Evolutionary conservation across 2,329 filamentous ascomycete genomes (phyloP).

Genomic region (Colletotrichum sidae): DNA sequence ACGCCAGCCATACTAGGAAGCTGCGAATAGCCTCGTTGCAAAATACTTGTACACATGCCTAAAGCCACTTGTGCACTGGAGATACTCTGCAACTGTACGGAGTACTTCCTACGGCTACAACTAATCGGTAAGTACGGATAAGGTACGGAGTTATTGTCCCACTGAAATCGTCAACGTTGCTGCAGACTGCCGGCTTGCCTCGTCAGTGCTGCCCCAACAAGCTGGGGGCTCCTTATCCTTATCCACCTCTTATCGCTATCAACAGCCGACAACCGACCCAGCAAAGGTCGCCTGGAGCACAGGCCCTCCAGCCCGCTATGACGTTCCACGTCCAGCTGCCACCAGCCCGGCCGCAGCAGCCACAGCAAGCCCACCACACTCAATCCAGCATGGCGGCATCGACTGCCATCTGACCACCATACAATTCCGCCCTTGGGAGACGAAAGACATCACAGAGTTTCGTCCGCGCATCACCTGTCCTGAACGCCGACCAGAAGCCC

Average conservation of each 20-base stretch:
- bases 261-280: background rate
- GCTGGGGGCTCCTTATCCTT: slow-evolving; percentile 13
- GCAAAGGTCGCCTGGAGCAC: background rate
- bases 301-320: slow-evolving; percentile 31
- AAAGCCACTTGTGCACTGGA: too few species aligned
- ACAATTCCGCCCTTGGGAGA: slow-evolving; percentile 30
- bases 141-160: too few species aligned
- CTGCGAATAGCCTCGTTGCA: too few species aligned
- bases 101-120: too few species aligned
- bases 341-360: slow-evolving; percentile 33
- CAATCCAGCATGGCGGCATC: slow-evolving; percentile 12
- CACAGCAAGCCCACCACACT: slow-evolving; percentile 22
- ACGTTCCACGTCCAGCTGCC: slow-evolving; percentile 32
- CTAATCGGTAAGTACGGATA: too few species aligned
- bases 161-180: too few species aligned
- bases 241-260: slow-evolving; percentile 21
- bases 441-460: slow-evolving; percentile 20
- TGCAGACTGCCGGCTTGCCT: too few species aligned
- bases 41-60: too few species aligned
- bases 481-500: slow-evolving; percentile 4
- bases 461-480: background rate
- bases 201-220: slow-evolving; percentile 14
- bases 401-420: slow-evolving; percentile 35
- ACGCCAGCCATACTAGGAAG: too few species aligned
- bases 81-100: too few species aligned